These are phyloP conservation scores for Nicotiana tomentosiformis DNA, from an alignment of 257 asterid species.

Conservation along the genomic window DNA sequence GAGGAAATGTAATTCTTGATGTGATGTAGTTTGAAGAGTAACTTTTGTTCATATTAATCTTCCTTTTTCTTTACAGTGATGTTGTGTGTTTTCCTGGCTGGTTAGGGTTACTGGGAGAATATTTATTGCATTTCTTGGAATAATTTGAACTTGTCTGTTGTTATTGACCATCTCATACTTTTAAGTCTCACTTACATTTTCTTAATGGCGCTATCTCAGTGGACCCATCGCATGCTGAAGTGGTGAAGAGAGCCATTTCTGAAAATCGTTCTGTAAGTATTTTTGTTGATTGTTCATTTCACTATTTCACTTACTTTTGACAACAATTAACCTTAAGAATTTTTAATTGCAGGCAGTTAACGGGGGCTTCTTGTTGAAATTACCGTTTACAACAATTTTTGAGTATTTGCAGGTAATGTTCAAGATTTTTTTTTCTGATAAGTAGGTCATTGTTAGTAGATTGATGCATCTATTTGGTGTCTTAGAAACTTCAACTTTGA, in stretches of 20 bases:
- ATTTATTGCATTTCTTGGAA: not conserved
- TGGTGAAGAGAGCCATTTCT: slow-evolving; percentile 49
- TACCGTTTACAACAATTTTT: slow-evolving; percentile 84
- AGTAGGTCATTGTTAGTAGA: not conserved
- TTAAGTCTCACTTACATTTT: not conserved
- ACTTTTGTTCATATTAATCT: not conserved
- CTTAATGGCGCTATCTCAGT: slow-evolving; percentile 36
- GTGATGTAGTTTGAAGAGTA: not conserved
- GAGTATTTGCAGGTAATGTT: slow-evolving; percentile 79
- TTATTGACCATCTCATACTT: not conserved
- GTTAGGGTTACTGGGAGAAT: not conserved
- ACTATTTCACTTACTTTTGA: not conserved
- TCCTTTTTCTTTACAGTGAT: not conserved
- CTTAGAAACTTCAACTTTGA: too few species aligned
- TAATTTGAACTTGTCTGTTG: not conserved
- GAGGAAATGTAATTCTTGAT: not conserved
- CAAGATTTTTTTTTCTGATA: not conserved
- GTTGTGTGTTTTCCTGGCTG: not conserved
- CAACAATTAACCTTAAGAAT: not conserved
- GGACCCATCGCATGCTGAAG: slow-evolving; percentile 35
- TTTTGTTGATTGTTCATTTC: not conserved
- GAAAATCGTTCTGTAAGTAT: slow-evolving; percentile 46
- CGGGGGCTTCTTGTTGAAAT: slow-evolving; percentile 64
- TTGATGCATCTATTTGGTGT: not conserved
- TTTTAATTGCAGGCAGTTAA: slow-evolving; percentile 51